These are phyloP conservation scores for Verbena officinalis DNA, from an alignment of 257 asterid genomes.

Conservation along the genomic window DNA sequence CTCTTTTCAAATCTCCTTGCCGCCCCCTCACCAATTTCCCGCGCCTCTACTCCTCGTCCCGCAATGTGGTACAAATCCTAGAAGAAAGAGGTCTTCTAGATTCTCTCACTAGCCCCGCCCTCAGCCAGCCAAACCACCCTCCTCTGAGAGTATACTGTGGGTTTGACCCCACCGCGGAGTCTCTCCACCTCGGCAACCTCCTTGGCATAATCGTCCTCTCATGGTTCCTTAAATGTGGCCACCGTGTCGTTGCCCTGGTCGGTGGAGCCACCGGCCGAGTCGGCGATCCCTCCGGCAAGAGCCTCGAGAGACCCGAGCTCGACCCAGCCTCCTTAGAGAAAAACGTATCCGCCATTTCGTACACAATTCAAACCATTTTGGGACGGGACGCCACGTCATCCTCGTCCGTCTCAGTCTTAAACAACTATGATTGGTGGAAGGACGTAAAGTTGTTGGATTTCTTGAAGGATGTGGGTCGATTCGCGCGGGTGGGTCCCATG, in stretches of 20 bases:
- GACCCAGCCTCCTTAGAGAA: constrained; percentile 47
- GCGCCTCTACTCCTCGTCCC: constrained; percentile 40
- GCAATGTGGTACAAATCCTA: constrained; percentile 66
- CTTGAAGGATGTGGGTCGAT: constrained; percentile 64
- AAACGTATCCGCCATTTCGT: constrained; percentile 53
- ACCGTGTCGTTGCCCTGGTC: constrained; percentile 65
- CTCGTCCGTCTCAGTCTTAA: constrained; percentile 45
- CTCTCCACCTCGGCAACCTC: constrained; percentile 90
- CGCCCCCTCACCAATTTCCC: constrained; percentile 1
- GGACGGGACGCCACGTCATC: constrained; percentile 34
- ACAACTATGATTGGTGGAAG: constrained; percentile 97
- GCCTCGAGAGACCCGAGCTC: constrained; percentile 77
- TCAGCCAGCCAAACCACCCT: constrained; percentile 40
- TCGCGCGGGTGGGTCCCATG: constrained; percentile 83
- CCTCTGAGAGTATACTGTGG: constrained; percentile 81
- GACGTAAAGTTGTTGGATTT: constrained; percentile 76
- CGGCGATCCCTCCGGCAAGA: constrained; percentile 96
- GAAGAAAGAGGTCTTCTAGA: constrained; percentile 82
- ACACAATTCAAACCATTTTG: constrained; percentile 47
- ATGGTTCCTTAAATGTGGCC: constrained; percentile 92
- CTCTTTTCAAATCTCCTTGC: constrained; percentile 18
- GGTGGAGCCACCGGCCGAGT: constrained; percentile 97
- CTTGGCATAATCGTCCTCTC: constrained; percentile 81
- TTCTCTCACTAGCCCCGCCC: constrained; percentile 64
- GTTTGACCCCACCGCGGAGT: constrained; percentile 94